Evolutionary conservation across 2,329 filamentous ascomycete species (phyloP), one percentile per base, ranked within the genome.

Genomic region (Colletotrichum sidae): DNA sequence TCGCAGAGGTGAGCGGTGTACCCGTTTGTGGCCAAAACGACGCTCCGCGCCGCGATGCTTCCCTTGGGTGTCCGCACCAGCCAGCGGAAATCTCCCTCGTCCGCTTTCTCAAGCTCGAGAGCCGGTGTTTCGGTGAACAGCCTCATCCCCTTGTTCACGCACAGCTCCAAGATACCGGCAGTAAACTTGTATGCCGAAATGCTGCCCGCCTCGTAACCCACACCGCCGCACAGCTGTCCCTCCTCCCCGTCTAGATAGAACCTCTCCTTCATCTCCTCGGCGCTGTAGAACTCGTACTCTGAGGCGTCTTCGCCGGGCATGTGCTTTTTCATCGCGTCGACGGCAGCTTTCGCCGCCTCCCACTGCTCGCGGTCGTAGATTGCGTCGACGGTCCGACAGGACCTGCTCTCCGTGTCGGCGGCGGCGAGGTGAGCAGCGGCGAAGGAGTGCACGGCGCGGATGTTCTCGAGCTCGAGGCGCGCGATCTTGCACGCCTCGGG

Each of bases 381-480:
- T 2, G 89, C 76, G 71, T 90, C 87, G 2, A 88, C 80, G 0
- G 88, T 90, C 33, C 81, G 77, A 68, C 85, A 83, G 9, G 80
- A 72, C 42, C 75, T 70, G 54, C 80, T 82, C 69, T 89, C 87
- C 70, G 85, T 81, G 47, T 67, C 25, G 25, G 25, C 17, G 17
- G 17, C 47, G 8, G 34, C 35, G 9, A 62, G 46, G 60, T 88
- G 74, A 15, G 80, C 74, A 6, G 73, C 71, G 0, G 86, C 84
- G 65, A 90, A 83, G 0, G 72, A 74, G 70, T 90, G 87, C 9
- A 87, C 82, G n/a, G 81, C 82, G 34, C 78, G 74, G 60, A 90
- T 86, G 69, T 81, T 85, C 45, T 78, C 77, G 46, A 83, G 81
- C 71, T 88, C 84, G 49, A 88, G 79, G 9, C 78, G 79, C 2